Evolutionary conservation across 2,329 filamentous ascomycete genomes (phyloP).

Genomic region (Pestalotiopsis sp.): DNA sequence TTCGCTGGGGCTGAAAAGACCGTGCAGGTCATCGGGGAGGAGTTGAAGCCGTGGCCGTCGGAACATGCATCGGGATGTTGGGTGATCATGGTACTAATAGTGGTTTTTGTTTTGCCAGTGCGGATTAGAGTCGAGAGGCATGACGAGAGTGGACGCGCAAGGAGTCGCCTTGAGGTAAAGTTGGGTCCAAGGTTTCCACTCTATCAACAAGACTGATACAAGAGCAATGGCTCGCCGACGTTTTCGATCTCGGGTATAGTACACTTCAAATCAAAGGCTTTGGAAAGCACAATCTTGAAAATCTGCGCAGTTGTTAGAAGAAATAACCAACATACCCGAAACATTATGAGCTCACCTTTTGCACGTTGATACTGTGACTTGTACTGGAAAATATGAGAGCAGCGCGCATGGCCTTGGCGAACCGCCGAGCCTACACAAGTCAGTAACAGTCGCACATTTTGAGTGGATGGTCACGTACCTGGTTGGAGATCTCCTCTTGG

Average conservation of each 20-base stretch:
- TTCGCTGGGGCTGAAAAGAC: neutral
- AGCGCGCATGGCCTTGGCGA: slow-evolving; percentile 97
- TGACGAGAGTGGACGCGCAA: too few species aligned
- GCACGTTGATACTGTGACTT: slow-evolving; percentile 98
- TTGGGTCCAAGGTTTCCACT: too few species aligned
- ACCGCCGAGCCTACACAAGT: slow-evolving; percentile 75
- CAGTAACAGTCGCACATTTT: neutral
- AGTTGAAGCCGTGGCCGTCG: neutral
- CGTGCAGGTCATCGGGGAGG: neutral
- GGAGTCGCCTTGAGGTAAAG: too few species aligned
- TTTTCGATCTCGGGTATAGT: slow-evolving; percentile 99
- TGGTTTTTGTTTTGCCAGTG: neutral
- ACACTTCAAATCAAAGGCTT: slow-evolving; percentile 98
- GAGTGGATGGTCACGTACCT: slow-evolving; percentile 54
- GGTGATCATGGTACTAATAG: neutral
- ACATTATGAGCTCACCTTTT: slow-evolving; percentile 66
- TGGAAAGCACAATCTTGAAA: slow-evolving; percentile 98
- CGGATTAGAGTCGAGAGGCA: neutral
- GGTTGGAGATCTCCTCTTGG: slow-evolving; percentile 97
- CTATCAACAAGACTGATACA: slow-evolving; percentile 72
- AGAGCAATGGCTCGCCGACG: slow-evolving; percentile 88
- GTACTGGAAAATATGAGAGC: slow-evolving; percentile 98
- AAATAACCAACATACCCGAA: slow-evolving; percentile 12
- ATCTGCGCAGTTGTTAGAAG: slow-evolving; percentile 60
- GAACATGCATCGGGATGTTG: neutral